A percentile compares a stretch with the other conserved stretches of the same genome.
These are phyloP conservation scores for Mycena indigotica DNA, from an alignment of 768 basidiomycete genomes.

Conservation along the genomic window DNA sequence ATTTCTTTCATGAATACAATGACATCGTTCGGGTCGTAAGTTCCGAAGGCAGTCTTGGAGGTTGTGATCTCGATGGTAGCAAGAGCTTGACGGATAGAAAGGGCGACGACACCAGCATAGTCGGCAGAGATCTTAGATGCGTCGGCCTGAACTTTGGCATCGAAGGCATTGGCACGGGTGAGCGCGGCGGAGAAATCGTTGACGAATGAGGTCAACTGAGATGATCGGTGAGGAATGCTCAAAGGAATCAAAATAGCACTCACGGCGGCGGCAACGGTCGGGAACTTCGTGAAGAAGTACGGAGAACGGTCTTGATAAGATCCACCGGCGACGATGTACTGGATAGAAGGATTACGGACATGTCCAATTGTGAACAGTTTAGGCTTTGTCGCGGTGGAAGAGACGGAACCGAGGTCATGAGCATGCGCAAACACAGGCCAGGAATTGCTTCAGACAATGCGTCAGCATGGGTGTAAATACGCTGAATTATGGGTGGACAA, in stretches of 20 bases:
- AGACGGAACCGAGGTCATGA: slow-evolving; percentile 55
- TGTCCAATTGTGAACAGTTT: slow-evolving; percentile 51
- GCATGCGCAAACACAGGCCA: slow-evolving; percentile 69
- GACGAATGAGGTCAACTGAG: slow-evolving; percentile 30
- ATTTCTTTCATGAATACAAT: slow-evolving; percentile 56
- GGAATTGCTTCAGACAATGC: slow-evolving; percentile 44
- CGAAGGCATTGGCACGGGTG: slow-evolving; percentile 46
- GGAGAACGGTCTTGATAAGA: slow-evolving; percentile 29
- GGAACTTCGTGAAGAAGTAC: slow-evolving; percentile 35
- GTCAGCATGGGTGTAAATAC: not conserved
- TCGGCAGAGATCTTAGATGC: slow-evolving; percentile 49
- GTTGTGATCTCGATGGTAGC: slow-evolving; percentile 59
- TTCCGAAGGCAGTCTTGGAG: slow-evolving; percentile 45
- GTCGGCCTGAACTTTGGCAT: slow-evolving; percentile 47
- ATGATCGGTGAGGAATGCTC: not conserved
- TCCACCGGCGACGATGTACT: slow-evolving; percentile 45
- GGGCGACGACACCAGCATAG: slow-evolving; percentile 52
- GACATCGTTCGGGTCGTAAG: slow-evolving; percentile 52
- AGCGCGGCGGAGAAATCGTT: slow-evolving; percentile 48
- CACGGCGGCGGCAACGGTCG: slow-evolving; percentile 28
- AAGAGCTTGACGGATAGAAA: slow-evolving; percentile 59
- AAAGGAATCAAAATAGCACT: not conserved
- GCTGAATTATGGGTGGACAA: no score
- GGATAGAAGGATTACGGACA: slow-evolving; percentile 52
- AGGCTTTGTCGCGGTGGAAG: slow-evolving; percentile 31